A percentile compares a stretch with the other conserved stretches of the same genome.
phyloP scores from a whole-genome alignment of 2,329 filamentous ascomycete genomes.

The Tolypocladium guangdongense region DNA sequence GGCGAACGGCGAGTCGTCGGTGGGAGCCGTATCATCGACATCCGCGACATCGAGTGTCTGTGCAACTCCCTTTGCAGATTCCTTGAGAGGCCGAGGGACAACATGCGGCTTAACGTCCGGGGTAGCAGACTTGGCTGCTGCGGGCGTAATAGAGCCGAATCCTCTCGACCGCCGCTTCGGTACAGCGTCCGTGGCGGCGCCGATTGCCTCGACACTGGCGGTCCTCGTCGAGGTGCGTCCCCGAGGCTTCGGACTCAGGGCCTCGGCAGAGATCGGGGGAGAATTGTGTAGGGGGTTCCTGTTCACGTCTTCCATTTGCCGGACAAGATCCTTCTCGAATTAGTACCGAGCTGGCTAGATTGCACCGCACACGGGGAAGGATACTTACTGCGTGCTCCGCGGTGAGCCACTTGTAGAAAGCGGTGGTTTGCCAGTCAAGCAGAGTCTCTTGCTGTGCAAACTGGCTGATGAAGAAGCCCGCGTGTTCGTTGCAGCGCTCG shows the following conservation, averaged over 20 bases:
- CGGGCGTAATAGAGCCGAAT: background rate
- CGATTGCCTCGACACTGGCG: conserved; percentile 4
- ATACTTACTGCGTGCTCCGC: conserved; percentile 26
- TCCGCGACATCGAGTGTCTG: background rate
- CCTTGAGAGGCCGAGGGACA: background rate
- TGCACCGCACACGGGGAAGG: background rate
- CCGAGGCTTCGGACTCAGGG: conserved; percentile 4
- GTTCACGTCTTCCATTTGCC: conserved; percentile 10
- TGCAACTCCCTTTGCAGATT: background rate
- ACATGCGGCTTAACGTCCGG: background rate
- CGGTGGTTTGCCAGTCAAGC: conserved; percentile 32
- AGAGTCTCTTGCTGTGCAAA: conserved; percentile 28
- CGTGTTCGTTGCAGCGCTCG: conserved; percentile 35
- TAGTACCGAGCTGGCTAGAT: background rate
- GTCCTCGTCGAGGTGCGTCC: conserved; percentile 6
- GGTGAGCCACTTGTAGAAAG: conserved; percentile 38
- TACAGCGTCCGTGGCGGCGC: background rate
- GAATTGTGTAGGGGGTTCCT: conserved; percentile 10
- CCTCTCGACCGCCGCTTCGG: background rate
- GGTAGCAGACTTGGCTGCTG: background rate
- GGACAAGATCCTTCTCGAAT: conserved; percentile 13
- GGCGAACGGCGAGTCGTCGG: conserved; percentile 14
- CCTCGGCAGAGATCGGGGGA: conserved; percentile 9
- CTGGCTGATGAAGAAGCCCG: conserved; percentile 40
- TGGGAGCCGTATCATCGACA: background rate